A percentile compares a stretch with the other conserved stretches of the same genome.
These are phyloP conservation scores for Geosiphon pyriformis DNA, from an alignment of 192 early-diverging fungal species.

Conservation along the genomic window DNA sequence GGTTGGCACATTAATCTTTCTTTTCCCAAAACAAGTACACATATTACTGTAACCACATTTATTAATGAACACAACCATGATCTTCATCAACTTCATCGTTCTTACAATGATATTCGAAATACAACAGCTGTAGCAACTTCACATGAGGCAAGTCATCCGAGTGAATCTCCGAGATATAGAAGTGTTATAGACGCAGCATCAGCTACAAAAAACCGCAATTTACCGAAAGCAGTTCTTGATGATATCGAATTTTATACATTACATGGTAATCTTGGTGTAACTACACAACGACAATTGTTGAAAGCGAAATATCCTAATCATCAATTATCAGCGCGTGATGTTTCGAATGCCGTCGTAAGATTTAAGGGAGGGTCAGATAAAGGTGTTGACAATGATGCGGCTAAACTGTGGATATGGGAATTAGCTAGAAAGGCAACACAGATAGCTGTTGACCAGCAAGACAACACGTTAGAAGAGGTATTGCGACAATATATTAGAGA, in stretches of 20 bases:
- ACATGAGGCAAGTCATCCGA: background rate
- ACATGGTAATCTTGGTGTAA: conserved; percentile 18
- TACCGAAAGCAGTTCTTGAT: conserved; percentile 19
- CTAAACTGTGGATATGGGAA: conserved; percentile 25
- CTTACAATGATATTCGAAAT: background rate
- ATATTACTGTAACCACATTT: conserved; percentile 26
- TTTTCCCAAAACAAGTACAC: conserved; percentile 22
- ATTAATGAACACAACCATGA: conserved; percentile 26
- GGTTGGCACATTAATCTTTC: conserved; percentile 26
- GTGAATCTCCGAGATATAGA: conserved; percentile 16
- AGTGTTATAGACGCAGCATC: conserved; percentile 16
- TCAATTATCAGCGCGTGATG: conserved; percentile 18
- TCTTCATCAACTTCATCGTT: conserved; percentile 16
- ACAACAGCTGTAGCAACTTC: conserved; percentile 4
- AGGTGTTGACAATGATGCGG: conserved; percentile 21
- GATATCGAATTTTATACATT: conserved; percentile 24
- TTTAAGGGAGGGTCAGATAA: conserved; percentile 17
- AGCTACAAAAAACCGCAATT: conserved; percentile 18
- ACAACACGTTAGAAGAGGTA: conserved; percentile 17
- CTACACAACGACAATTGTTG: conserved; percentile 23
- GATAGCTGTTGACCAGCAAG: conserved; percentile 19
- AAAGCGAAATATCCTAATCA: conserved; percentile 25
- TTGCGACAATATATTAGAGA: conserved; percentile 21
- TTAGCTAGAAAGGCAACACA: conserved; percentile 18
- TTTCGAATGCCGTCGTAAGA: conserved; percentile 19